Conservation (phyloP, 176 grass and related monocot genomes). For the Chrysopogon serrulatus region DNA sequence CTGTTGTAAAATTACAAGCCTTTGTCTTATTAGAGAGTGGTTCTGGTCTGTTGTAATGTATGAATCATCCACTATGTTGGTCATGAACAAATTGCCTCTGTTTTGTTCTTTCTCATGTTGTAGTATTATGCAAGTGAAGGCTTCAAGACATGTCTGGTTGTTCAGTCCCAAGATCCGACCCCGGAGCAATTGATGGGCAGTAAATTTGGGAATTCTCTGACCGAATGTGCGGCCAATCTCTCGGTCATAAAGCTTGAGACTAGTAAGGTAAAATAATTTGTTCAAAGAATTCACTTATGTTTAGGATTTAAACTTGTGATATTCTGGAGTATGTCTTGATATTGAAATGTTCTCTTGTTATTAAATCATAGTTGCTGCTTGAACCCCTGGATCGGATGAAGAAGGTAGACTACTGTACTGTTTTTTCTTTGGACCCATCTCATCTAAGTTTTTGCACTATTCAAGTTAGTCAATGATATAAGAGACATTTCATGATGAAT, state of each 20-base stretch:
- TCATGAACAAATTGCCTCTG: neutral
- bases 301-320: neutral
- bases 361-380: slow-evolving; percentile 65
- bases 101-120: neutral
- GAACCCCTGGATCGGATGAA: slow-evolving; percentile 82
- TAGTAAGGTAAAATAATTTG: slow-evolving; percentile 57
- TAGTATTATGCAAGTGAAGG: slow-evolving; percentile 90
- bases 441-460: neutral
- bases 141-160: slow-evolving; percentile 67
- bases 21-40: neutral
- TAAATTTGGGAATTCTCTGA: slow-evolving; percentile 51
- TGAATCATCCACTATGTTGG: neutral
- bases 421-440: neutral
- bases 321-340: neutral
- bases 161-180: slow-evolving; percentile 74
- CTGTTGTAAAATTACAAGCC: neutral
- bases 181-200: slow-evolving; percentile 68
- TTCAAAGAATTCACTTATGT: neutral
- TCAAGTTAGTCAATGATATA: neutral
- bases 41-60: neutral
- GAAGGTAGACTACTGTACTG: slow-evolving; percentile 51
- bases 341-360: neutral
- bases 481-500: neutral
- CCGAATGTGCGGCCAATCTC: slow-evolving; percentile 46
- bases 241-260: slow-evolving; percentile 77